Evolutionary conservation across 768 basidiomycete species (phyloP), one percentile per base, ranked within the genome.

Genomic region (Termitomyces sp.): DNA sequence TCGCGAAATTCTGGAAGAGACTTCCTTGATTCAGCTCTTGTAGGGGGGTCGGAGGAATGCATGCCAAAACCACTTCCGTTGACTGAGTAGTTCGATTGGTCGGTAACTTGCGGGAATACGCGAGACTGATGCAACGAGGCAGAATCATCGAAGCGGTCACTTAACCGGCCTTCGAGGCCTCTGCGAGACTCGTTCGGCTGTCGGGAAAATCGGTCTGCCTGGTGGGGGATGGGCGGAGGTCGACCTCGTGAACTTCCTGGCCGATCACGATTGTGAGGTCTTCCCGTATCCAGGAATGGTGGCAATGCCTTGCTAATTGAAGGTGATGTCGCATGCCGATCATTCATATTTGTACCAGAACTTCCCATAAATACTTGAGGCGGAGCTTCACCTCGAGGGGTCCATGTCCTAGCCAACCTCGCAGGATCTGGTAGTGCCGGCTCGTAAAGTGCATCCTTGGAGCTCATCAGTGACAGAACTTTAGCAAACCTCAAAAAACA

Each of bases 301-400:
- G 73, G 68, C 2, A 68, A 64, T 46, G 71, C 68, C 53, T 69
- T 64, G 10, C 69, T 63, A 31, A 65, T 58, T 3, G 69, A 71
- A 27, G 71, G 69, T 20, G 68, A 65, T 1, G 70, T 69, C 13
- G 66, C 49, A 13, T 46, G 57, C 18, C 56, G 64, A 51, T 61
- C 46, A 34, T 61, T 63, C 24, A 49, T 53, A 26, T 43, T 54
- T n/a, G 47, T 18, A 39, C 48, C 46, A 34, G 46, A 32, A 34
- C 46, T 61, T n/a, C 26, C 37, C 36, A 49, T 55, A 53, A 58
- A 48, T 2, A 48, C 31, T 26, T 61, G 59, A 14, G 61, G 56
- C 34, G 65, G 66, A 16, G 67, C 53, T n/a, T 46, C 59, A 46
- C 63, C 64, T 32, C 64, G 63, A 34, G 65, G 65, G 14, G 59